A percentile compares a stretch with the other conserved stretches of the same genome.
Evolutionary conservation across 139 green algal genomes (phyloP).

Genomic region (Ettlia oleoabundans): DNA sequence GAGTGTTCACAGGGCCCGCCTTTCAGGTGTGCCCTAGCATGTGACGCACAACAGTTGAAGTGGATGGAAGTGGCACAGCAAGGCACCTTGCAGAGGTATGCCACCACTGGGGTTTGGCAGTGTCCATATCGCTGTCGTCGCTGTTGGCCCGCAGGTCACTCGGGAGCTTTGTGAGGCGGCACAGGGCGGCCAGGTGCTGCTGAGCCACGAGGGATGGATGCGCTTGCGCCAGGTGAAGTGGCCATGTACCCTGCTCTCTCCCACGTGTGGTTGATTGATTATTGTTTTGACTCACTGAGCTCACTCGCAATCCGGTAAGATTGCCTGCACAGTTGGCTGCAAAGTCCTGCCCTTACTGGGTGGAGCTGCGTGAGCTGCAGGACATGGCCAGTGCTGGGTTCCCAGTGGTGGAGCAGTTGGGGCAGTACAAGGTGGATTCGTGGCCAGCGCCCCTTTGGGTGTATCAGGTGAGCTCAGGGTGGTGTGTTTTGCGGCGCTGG

Average conservation of each 20-base stretch:
- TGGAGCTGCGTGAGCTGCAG: not conserved
- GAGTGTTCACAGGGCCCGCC: constrained; percentile 76
- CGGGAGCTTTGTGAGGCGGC: constrained; percentile 73
- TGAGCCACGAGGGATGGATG: constrained; percentile 73
- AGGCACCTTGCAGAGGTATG: too few species aligned
- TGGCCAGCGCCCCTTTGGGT: constrained; percentile 63
- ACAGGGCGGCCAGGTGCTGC: constrained; percentile 68
- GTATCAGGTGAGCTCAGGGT: constrained; percentile 68
- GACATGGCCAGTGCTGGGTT: constrained; percentile 73
- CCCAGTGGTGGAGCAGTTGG: constrained; percentile 79
- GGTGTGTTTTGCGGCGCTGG: too few species aligned
- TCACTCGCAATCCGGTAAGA: too few species aligned
- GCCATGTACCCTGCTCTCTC: too few species aligned
- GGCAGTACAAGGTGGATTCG: constrained; percentile 63
- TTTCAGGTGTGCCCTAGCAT: constrained; percentile 45
- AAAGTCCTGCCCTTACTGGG: too few species aligned
- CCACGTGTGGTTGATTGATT: too few species aligned
- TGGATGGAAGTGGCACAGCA: too few species aligned
- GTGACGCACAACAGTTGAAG: too few species aligned
- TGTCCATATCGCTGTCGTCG: not conserved
- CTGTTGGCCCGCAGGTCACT: constrained; percentile 46
- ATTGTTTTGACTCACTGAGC: too few species aligned
- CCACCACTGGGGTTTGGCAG: too few species aligned
- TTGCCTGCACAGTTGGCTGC: too few species aligned
- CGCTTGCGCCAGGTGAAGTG: constrained; percentile 43